Evolutionary conservation across 1,284 basidiomycete genomes (phyloP).

Genomic region (Malassezia pachydermatis): DNA sequence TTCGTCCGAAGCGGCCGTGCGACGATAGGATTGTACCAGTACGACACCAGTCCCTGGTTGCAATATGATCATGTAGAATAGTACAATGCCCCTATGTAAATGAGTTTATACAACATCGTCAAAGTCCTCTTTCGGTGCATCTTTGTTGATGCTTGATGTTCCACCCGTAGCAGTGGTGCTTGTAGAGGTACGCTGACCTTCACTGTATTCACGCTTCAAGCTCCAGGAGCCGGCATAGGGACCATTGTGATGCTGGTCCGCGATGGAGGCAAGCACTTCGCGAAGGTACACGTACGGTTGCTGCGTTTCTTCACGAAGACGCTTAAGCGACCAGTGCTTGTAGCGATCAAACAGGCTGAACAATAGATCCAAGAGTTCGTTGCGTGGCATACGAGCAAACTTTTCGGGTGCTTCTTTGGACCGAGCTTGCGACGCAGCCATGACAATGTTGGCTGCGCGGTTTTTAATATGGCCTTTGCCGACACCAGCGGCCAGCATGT

Average conservation of each 20-base stretch:
- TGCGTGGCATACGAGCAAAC: constrained; percentile 75
- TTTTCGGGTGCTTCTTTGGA: constrained; percentile 52
- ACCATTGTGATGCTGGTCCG: constrained; percentile 67
- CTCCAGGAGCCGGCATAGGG: constrained; percentile 52
- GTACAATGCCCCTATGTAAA: neutral
- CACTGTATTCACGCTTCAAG: constrained; percentile 37
- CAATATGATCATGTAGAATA: constrained; percentile 12
- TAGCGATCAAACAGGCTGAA: constrained; percentile 69
- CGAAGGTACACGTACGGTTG: constrained; percentile 86
- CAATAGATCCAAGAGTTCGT: constrained; percentile 76
- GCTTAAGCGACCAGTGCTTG: constrained; percentile 71
- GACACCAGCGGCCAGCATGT: constrained; percentile 46
- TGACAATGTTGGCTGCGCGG: constrained; percentile 22
- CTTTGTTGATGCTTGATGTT: neutral
- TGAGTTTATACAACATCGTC: constrained; percentile 10
- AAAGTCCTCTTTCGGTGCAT: neutral
- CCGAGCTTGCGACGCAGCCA: constrained; percentile 13
- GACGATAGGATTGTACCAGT: constrained; percentile 13
- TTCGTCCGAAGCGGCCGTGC: constrained; percentile 18
- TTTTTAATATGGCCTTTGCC: constrained; percentile 28
- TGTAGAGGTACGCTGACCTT: neutral
- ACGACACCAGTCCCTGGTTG: constrained; percentile 16
- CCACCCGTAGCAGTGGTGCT: neutral
- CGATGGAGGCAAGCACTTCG: constrained; percentile 72
- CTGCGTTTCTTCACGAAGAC: constrained; percentile 67